phyloP scores from a whole-genome alignment of 768 basidiomycete genomes.

The Leccinum disarticulatum region DNA sequence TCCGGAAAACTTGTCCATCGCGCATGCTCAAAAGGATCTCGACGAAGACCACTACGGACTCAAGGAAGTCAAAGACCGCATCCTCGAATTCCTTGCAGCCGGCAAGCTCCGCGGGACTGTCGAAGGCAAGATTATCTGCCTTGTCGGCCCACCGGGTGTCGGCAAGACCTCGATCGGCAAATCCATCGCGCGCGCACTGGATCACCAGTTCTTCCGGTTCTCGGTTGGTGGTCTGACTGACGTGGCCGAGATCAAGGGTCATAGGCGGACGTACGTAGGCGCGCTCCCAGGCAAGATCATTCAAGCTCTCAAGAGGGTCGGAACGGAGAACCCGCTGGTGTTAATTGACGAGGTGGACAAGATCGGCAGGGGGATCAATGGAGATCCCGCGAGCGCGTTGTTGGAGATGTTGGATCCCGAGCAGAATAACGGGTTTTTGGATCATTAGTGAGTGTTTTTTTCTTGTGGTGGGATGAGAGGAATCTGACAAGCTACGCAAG shows the following conservation, averaged over 20 bases:
- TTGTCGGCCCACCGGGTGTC: conserved; percentile 96
- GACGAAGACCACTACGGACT: conserved; percentile 95
- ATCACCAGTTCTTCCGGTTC: conserved; percentile 93
- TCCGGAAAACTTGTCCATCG: conserved; percentile 86
- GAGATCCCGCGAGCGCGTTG: conserved; percentile 88
- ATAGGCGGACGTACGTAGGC: conserved; percentile 94
- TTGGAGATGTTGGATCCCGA: conserved; percentile 94
- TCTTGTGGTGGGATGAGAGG: neutral
- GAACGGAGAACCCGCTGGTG: conserved; percentile 91
- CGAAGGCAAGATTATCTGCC: conserved; percentile 95
- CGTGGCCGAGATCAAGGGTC: conserved; percentile 98
- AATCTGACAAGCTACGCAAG: conserved; percentile 39
- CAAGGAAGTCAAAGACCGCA: conserved; percentile 88
- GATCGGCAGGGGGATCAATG: conserved; percentile 87
- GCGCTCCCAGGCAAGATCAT: conserved; percentile 95
- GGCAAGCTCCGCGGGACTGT: conserved; percentile 94
- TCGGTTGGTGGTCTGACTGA: conserved; percentile 96
- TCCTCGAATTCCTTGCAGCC: conserved; percentile 94
- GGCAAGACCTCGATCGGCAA: conserved; percentile 97
- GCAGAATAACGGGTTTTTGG: conserved; percentile 91
- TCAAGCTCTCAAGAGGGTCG: conserved; percentile 89
- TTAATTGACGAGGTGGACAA: conserved; percentile 97
- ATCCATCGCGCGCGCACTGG: conserved; percentile 88
- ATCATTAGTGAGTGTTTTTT: conserved; percentile 80
- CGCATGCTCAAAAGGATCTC: conserved; percentile 78